Base-by-base conservation (phyloP, 2,329 filamentous ascomycete genomes). In the Neodidymelliopsis sp. region DNA sequence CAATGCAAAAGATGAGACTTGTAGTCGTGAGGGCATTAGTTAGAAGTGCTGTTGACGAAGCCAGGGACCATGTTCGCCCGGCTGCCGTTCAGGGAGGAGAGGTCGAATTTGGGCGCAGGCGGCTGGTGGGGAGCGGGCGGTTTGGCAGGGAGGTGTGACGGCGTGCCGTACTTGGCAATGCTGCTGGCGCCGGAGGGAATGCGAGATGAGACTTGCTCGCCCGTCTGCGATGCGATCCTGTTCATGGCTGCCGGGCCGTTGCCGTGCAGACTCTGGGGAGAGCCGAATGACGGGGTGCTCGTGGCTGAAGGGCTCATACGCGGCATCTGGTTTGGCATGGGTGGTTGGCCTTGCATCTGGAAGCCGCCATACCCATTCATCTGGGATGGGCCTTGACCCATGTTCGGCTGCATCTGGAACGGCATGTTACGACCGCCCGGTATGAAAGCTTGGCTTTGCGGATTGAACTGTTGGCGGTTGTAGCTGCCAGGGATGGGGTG, bases 391-490 rank as follows among this genome's bases (percentile, higher is more conserved):
- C 59, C 59, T 24, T 57, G 62, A 20, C 54, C 49, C 60, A 68
- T 68, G 42, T 62, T 67, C 8, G 63, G 54, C 30, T 64, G 66
- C 62, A 68, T 68, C n/a, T 57, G 59, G 31, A 66, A 73, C 5
- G 66, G 62, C 49, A 60, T 61, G 29, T 65, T 65, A 20, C 53
- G 83, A 78, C 64, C 60, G 40, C 79, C 81, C 2, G 93, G 93
- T 18, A 96, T 84, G 72, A 97, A 97, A 0, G 92, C 89, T 66
- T 96, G 90, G 12, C 90, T 97, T 75, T 96, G 92, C 1, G 92
- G 93, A 67, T 97, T 97, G 77, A 97, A 97, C 10, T 88, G 85
- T 62, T 91, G 90, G 49, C 91, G 83, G 66, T 89, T 90, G 68
- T 84, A 95, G 73, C 88, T 94, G 25, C 90, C 90, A 11, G 91